A percentile compares a stretch with the other conserved stretches of the same genome.
Evolutionary conservation across 352 stramenopile genomes (phyloP).

Genomic region (Globisporangium sylvaticum): DNA sequence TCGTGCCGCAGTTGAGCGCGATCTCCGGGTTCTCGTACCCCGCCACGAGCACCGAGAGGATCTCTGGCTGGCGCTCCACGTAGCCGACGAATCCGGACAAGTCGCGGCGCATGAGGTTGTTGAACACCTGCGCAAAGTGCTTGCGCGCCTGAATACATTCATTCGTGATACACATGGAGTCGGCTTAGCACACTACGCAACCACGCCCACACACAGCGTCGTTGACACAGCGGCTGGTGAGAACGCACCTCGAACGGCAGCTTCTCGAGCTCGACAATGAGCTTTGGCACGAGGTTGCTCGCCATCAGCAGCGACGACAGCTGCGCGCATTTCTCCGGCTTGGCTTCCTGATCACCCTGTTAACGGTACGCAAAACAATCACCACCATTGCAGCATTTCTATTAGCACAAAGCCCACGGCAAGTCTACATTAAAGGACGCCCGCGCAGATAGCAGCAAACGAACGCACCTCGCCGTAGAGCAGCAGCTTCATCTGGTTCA

Average conservation of each 20-base stretch:
- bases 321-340: slow-evolving; percentile 75
- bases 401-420: neutral
- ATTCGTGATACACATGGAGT: neutral
- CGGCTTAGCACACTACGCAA: neutral
- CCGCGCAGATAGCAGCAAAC: no score
- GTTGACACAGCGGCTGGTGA: neutral
- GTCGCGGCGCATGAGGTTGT: slow-evolving; percentile 88
- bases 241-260: slow-evolving; percentile 74
- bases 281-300: slow-evolving; percentile 61
- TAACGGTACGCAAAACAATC: neutral
- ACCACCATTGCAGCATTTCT: neutral
- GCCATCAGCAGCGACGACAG: slow-evolving; percentile 70
- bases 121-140: slow-evolving; percentile 86
- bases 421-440: no score
- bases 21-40: slow-evolving; percentile 88
- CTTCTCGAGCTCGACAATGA: slow-evolving; percentile 60
- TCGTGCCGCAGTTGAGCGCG: slow-evolving; percentile 86
- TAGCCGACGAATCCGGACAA: slow-evolving; percentile 80
- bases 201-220: no score
- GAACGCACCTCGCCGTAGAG: slow-evolving; percentile 78
- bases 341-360: slow-evolving; percentile 72
- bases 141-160: slow-evolving; percentile 43
- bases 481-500: slow-evolving; percentile 83
- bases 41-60: slow-evolving; percentile 73
- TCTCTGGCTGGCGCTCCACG: slow-evolving; percentile 59